Evolutionary conservation across 1,284 basidiomycete species (phyloP).

Genomic region (Moniliella sp.): DNA sequence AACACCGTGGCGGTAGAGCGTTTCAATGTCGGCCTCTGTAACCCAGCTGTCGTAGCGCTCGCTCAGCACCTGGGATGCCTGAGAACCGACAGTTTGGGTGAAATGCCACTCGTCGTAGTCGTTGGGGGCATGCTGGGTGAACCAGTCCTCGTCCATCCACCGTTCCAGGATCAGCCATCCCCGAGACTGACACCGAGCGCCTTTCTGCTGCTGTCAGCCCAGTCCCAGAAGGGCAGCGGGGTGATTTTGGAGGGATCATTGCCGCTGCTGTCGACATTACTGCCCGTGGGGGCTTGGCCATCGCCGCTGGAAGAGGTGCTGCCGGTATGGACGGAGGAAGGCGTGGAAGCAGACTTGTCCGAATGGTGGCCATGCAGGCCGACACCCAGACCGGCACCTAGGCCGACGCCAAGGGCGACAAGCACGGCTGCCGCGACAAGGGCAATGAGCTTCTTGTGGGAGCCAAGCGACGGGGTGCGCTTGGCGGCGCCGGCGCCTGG

Average conservation of each 20-base stretch:
- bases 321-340: no score
- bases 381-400: no score
- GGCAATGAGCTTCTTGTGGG: no score
- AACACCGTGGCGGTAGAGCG: slow-evolving; percentile 23
- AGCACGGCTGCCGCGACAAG: no score
- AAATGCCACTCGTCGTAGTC: slow-evolving; percentile 35
- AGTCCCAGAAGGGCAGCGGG: slow-evolving; percentile 14
- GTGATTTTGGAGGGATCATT: background rate
- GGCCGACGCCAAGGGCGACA: no score
- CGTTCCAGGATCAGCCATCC: slow-evolving; percentile 30
- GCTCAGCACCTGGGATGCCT: slow-evolving; percentile 9
- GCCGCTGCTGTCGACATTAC: no score
- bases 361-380: no score
- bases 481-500: no score
- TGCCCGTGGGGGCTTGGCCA: no score
- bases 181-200: slow-evolving; percentile 23
- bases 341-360: no score
- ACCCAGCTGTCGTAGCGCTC: slow-evolving; percentile 35
- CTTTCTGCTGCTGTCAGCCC: slow-evolving; percentile 19
- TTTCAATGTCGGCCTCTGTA: slow-evolving; percentile 34
- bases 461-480: no score
- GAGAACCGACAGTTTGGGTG: slow-evolving; percentile 16
- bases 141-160: slow-evolving; percentile 37
- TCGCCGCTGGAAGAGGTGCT: no score
- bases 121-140: slow-evolving; percentile 24